phyloP scores from a whole-genome alignment of 129 eudicot genomes.

The Solidago caesia region DNA sequence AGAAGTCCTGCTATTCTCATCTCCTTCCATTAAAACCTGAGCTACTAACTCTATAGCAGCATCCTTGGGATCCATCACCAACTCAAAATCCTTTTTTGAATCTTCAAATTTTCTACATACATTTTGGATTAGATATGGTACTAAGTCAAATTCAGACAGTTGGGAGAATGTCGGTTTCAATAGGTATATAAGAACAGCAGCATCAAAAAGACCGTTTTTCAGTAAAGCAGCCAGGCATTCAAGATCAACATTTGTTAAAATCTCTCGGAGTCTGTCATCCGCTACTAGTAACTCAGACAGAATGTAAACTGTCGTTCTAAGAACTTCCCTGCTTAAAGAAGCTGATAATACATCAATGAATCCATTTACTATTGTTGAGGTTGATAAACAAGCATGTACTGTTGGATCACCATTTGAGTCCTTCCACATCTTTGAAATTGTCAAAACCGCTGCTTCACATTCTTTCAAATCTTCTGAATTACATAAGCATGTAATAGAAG shows the following conservation, averaged over 20 bases:
- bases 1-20: constrained; percentile 45
- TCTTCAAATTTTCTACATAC: constrained; percentile 49
- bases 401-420: constrained; percentile 55
- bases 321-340: constrained; percentile 60
- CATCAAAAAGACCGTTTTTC: constrained; percentile 67
- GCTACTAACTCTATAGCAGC: constrained; percentile 71
- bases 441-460: constrained; percentile 62
- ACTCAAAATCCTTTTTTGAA: constrained; percentile 37
- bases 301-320: constrained; percentile 56
- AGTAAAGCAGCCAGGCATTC: constrained; percentile 63
- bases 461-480: constrained; percentile 69
- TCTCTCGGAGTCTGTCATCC: constrained; percentile 57
- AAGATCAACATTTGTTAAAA: constrained; percentile 54
- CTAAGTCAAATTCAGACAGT: constrained; percentile 42
- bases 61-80: constrained; percentile 63
- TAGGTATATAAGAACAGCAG: constrained; percentile 60
- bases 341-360: constrained; percentile 72
- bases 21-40: constrained; percentile 59
- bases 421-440: constrained; percentile 60
- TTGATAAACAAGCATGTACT: constrained; percentile 55
- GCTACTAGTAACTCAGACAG: constrained; percentile 56
- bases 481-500: constrained; percentile 53
- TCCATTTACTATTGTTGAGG: constrained; percentile 56
- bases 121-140: constrained; percentile 45
- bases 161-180: constrained; percentile 69